Percentiles rank a stretch among this genome's conserved stretches.
Conservation (phyloP, 352 stramenopile species). For the Pythium dissimile region DNA sequence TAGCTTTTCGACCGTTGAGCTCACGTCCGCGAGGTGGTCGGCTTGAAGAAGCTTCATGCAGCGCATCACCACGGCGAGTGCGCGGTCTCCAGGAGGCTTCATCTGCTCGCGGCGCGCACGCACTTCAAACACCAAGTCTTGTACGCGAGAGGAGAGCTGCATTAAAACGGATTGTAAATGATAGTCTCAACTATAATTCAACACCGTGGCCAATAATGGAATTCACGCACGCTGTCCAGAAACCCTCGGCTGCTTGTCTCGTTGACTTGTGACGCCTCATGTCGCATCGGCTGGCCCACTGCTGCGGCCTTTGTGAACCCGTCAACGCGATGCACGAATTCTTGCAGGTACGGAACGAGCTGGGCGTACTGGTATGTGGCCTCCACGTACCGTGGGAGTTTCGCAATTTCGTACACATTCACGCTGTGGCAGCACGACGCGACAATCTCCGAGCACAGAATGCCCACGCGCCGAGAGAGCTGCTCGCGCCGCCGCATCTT, state of each 20-base stretch:
- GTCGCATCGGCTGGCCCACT: neutral
- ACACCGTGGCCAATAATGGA: too few relatives aligned
- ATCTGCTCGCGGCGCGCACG: slow-evolving; percentile 43
- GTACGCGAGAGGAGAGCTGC: slow-evolving; percentile 33
- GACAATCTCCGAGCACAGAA: slow-evolving; percentile 34
- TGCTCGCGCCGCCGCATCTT: slow-evolving; percentile 20
- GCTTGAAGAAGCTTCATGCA: slow-evolving; percentile 44
- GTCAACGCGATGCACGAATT: slow-evolving; percentile 33
- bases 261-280: slow-evolving; percentile 24
- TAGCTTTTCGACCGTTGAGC: slow-evolving; percentile 34
- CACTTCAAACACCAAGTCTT: slow-evolving; percentile 43
- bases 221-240: slow-evolving; percentile 10
- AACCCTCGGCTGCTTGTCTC: slow-evolving; percentile 7
- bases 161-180: neutral
- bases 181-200: neutral
- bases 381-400: slow-evolving; percentile 26
- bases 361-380: slow-evolving; percentile 25
- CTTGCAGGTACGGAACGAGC: slow-evolving; percentile 31
- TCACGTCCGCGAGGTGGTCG: slow-evolving; percentile 31
- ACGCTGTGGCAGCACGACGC: slow-evolving; percentile 28
- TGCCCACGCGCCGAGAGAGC: slow-evolving; percentile 23
- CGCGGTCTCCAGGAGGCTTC: slow-evolving; percentile 41
- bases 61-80: slow-evolving; percentile 29
- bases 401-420: slow-evolving; percentile 15
- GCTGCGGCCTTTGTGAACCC: slow-evolving; percentile 7